A percentile compares a stretch with the other conserved stretches of the same genome.
Conservation (phyloP, 2,329 filamentous ascomycete species). For the Talaromyces sp. region DNA sequence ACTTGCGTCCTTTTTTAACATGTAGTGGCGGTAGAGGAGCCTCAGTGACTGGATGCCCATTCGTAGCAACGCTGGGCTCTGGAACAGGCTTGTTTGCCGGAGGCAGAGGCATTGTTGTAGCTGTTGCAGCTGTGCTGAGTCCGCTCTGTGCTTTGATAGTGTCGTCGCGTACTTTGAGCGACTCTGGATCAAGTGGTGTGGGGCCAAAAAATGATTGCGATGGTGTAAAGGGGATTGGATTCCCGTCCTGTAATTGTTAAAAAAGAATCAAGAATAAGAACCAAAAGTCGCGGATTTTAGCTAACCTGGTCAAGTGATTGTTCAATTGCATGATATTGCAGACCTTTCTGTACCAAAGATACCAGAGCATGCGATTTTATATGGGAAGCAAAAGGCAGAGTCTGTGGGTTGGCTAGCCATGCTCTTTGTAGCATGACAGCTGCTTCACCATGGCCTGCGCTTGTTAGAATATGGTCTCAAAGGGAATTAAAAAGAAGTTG, state of each 20-base stretch:
- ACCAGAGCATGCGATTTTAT: slow-evolving; percentile 60
- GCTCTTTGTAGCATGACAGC: slow-evolving; percentile 59
- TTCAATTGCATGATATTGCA: slow-evolving; percentile 53
- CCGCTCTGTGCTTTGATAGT: slow-evolving; percentile 23
- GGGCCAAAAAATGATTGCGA: slow-evolving; percentile 49
- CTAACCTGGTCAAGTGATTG: slow-evolving; percentile 49
- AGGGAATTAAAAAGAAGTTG: neutral
- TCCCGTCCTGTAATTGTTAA: slow-evolving; percentile 34
- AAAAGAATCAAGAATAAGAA: slow-evolving; percentile 27
- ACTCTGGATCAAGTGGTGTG: slow-evolving; percentile 34
- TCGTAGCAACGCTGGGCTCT: slow-evolving; percentile 32
- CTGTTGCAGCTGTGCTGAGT: slow-evolving; percentile 29
- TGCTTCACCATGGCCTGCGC: slow-evolving; percentile 55
- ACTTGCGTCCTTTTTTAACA: slow-evolving; percentile 35
- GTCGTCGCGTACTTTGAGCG: slow-evolving; percentile 29
- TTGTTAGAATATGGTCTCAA: slow-evolving; percentile 19
- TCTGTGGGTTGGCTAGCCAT: slow-evolving; percentile 61
- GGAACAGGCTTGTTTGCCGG: slow-evolving; percentile 33
- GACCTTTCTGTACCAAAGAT: slow-evolving; percentile 61
- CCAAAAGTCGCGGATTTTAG: slow-evolving; percentile 15
- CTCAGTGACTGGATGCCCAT: slow-evolving; percentile 37
- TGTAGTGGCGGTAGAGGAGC: slow-evolving; percentile 27
- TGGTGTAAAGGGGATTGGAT: slow-evolving; percentile 33
- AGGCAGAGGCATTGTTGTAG: slow-evolving; percentile 23
- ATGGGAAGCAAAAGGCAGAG: slow-evolving; percentile 58